These are phyloP conservation scores for Scheffersomyces ergatensis DNA, from an alignment of 805 yeast genomes.

Conservation along the genomic window DNA sequence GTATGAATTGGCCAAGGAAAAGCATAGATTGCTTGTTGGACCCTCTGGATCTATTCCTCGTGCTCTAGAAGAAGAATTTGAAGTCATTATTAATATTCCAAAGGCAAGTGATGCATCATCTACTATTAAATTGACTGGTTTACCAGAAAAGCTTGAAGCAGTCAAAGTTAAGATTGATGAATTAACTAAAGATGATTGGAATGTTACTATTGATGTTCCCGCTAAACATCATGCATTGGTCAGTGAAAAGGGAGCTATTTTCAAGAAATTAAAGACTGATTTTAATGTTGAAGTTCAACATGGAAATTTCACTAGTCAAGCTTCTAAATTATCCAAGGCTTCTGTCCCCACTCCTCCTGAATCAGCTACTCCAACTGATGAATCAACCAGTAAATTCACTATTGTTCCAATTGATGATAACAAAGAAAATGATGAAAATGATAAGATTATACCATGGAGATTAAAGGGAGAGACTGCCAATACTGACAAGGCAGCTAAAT, in stretches of 20 bases:
- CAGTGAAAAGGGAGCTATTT: slow-evolving; percentile 64
- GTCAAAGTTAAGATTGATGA: slow-evolving; percentile 62
- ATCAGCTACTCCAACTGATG: slow-evolving; percentile 39
- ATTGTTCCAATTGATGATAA: slow-evolving; percentile 29
- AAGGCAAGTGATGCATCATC: slow-evolving; percentile 50
- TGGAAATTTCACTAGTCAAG: slow-evolving; percentile 49
- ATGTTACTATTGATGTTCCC: slow-evolving; percentile 56
- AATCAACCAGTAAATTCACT: slow-evolving; percentile 42
- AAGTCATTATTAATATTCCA: slow-evolving; percentile 67
- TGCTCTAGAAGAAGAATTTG: slow-evolving; percentile 65
- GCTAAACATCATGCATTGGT: slow-evolving; percentile 55
- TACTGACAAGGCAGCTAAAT: slow-evolving; percentile 50
- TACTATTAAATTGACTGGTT: slow-evolving; percentile 57
- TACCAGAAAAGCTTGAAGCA: slow-evolving; percentile 60
- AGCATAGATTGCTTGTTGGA: slow-evolving; percentile 77
- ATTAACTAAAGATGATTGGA: slow-evolving; percentile 60
- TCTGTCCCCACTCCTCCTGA: slow-evolving; percentile 47
- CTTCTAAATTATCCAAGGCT: slow-evolving; percentile 46
- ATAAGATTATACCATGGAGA: slow-evolving; percentile 59
- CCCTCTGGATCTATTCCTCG: slow-evolving; percentile 76
- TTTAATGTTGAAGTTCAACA: slow-evolving; percentile 58
- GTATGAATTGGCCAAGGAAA: slow-evolving; percentile 62
- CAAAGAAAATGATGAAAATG: slow-evolving; percentile 16
- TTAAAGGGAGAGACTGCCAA: slow-evolving; percentile 52
- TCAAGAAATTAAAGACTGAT: slow-evolving; percentile 51